phyloP scores from a whole-genome alignment of 352 stramenopile species.

The Pythium apleroticum region DNA sequence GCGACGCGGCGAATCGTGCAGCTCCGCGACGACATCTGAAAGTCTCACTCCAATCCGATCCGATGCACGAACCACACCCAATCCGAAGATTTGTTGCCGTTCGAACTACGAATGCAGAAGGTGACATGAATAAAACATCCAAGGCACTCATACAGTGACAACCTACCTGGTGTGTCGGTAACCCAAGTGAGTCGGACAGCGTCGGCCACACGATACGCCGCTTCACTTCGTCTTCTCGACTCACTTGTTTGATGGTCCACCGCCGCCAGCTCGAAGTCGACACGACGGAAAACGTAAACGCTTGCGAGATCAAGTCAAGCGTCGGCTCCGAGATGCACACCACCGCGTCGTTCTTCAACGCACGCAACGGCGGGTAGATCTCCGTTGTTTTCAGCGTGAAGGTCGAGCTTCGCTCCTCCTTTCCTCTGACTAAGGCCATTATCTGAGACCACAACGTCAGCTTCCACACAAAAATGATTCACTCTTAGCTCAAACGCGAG shows the following conservation, averaged over 20 bases:
- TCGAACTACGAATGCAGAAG: too few species aligned
- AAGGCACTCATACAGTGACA: not conserved
- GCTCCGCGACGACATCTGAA: not conserved
- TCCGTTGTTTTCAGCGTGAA: slow-evolving; percentile 7
- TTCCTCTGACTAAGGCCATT: not conserved
- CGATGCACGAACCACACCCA: not conserved
- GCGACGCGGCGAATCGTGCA: not conserved
- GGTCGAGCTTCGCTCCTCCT: not conserved
- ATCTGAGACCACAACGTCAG: slow-evolving; percentile 3
- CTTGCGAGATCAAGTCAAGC: not conserved
- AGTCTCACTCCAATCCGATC: not conserved
- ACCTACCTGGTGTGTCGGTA: not conserved
- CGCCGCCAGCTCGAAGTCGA: slow-evolving; percentile 8
- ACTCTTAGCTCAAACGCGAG: too few species aligned
- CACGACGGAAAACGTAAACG: not conserved
- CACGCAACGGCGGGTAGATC: slow-evolving; percentile 19
- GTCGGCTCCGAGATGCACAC: slow-evolving; percentile 3
- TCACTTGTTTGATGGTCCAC: not conserved
- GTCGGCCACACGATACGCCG: slow-evolving; percentile 9
- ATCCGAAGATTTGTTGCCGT: not conserved
- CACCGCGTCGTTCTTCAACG: slow-evolving; percentile 18
- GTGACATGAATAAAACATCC: not conserved
- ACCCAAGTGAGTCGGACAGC: slow-evolving; percentile 8
- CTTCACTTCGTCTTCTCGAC: not conserved
- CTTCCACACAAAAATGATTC: not conserved